phyloP scores from a whole-genome alignment of 2,329 filamentous ascomycete genomes.

The Talaromyces atroroseus region DNA sequence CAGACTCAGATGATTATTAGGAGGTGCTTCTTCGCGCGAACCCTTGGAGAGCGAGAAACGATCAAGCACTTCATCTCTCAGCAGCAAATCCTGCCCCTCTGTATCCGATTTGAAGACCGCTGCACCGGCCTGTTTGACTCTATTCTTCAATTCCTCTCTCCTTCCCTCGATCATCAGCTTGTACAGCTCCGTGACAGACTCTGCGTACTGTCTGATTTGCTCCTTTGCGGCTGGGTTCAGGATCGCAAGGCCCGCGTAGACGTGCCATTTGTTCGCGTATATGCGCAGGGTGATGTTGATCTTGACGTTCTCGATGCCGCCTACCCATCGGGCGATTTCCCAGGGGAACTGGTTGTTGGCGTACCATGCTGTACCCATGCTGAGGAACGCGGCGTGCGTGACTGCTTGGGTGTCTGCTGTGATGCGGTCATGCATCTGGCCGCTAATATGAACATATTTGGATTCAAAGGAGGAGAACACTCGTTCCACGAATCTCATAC shows the following conservation, averaged over 20 bases:
- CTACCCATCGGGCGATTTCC: conserved; percentile 92
- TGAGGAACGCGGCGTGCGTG: conserved; percentile 92
- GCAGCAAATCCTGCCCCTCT: conserved; percentile 60
- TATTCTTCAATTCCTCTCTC: conserved; percentile 62
- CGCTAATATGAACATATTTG: conserved; percentile 81
- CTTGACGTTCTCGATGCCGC: conserved; percentile 98
- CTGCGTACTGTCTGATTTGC: conserved; percentile 91
- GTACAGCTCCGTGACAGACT: conserved; percentile 87
- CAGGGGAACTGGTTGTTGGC: conserved; percentile 94
- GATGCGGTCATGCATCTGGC: conserved; percentile 87
- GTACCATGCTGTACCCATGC: conserved; percentile 97
- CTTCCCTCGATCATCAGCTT: conserved; percentile 94
- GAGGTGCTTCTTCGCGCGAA: conserved; percentile 60
- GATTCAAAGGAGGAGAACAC: conserved; percentile 80
- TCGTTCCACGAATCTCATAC: conserved; percentile 70
- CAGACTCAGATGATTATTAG: conserved; percentile 87
- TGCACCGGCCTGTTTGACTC: conserved; percentile 75
- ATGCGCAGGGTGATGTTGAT: conserved; percentile 97
- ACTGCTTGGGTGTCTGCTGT: conserved; percentile 98
- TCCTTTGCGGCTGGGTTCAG: conserved; percentile 86
- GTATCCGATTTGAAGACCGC: conserved; percentile 56
- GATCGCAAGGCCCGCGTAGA: conserved; percentile 95
- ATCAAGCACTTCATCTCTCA: conserved; percentile 76
- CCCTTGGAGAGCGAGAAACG: conserved; percentile 73
- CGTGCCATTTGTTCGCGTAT: conserved; percentile 98